Percentiles rank a stretch among this genome's conserved stretches.
phyloP scores from a whole-genome alignment of 2,329 filamentous ascomycete genomes.

The Penicillium italicum region DNA sequence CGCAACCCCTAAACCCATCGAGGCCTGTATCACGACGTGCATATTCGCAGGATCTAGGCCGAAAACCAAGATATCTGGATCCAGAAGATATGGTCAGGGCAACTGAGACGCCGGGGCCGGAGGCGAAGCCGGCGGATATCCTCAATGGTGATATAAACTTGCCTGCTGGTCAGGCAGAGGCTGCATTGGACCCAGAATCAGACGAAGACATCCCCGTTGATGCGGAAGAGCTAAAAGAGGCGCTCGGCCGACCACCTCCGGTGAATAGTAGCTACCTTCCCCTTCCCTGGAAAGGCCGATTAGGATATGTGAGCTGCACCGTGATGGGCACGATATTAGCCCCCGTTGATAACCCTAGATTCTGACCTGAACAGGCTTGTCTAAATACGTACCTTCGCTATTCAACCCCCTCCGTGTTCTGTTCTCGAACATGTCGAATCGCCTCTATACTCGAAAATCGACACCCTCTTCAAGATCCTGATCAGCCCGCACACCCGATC shows the following conservation, averaged over 20 bases:
- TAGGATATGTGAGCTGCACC: slow-evolving; percentile 72
- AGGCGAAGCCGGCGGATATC: slow-evolving; percentile 16
- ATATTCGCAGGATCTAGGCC: slow-evolving; percentile 2
- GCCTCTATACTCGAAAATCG: slow-evolving; percentile 85
- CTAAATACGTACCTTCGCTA: slow-evolving; percentile 86
- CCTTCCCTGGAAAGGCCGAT: slow-evolving; percentile 81
- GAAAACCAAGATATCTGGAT: not conserved
- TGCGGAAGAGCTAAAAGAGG: slow-evolving; percentile 57
- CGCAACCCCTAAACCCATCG: not conserved
- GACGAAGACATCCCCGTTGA: slow-evolving; percentile 52
- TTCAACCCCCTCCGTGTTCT: slow-evolving; percentile 80
- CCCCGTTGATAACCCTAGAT: not conserved
- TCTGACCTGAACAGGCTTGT: slow-evolving; percentile 60
- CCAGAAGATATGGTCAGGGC: slow-evolving; percentile 7
- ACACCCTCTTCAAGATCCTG: slow-evolving; percentile 72
- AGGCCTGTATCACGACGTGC: not conserved
- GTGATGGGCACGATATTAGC: too few relatives aligned
- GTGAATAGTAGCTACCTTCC: slow-evolving; percentile 81
- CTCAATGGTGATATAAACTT: slow-evolving; percentile 14
- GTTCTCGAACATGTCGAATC: slow-evolving; percentile 86
- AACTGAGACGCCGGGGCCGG: not conserved
- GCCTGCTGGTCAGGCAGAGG: slow-evolving; percentile 21
- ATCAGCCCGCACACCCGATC: slow-evolving; percentile 71
- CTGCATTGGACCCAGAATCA: slow-evolving; percentile 50
- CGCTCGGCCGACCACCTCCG: slow-evolving; percentile 63